Base-by-base conservation (phyloP, 2,329 filamentous ascomycete genomes). In the Pestalotiopsis sp. region DNA sequence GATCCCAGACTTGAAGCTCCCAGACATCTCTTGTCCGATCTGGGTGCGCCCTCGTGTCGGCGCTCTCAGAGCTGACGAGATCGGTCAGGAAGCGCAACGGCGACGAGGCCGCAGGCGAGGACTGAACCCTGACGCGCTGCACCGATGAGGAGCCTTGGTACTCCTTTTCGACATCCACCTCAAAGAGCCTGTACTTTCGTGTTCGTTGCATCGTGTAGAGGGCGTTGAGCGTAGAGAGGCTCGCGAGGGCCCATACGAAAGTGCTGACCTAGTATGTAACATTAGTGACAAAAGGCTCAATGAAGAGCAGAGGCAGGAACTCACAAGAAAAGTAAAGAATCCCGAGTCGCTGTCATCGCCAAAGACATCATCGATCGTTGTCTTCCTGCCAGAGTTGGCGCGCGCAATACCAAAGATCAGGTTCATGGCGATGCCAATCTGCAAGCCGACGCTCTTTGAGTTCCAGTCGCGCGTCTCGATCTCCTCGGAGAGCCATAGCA, bases 1-100 rank as follows among this genome's bases (percentile, higher is more conserved):
- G 96, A 78, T 98, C 95, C 96, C 96, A 99, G 6, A 98, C 87
- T 1, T 92, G 88, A 64, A 99, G 82, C 80, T 99, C 95, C 96
- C 96, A 99, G 11, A 99, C 96, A 79, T 99, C 95, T 12, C 91
- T 88, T 31, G 88, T 87, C 68, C 91, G 89, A 77, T 96, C 92
- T 0, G 95, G 93, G 80, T 98, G 93, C 36, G 94, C 92, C 77
- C 94, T 90, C 31, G 93, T 91, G 72, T 95, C 90, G n/a, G 94
- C 93, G 25, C 89, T 91, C 45, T 91, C 89, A 31, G 87, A 82
- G 1, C 89, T 86, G 41, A 97, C 81, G 59, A 93, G 83, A 71
- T 87, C 89, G 36, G 90, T 87, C 49, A 98, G 80, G 68, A 93
- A 91, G 66, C 91, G 89, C 52, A 98, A 77, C 1, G 96, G 95